phyloP scores from a whole-genome alignment of 2,329 filamentous ascomycete species.

The Hypomyces perniciosus region DNA sequence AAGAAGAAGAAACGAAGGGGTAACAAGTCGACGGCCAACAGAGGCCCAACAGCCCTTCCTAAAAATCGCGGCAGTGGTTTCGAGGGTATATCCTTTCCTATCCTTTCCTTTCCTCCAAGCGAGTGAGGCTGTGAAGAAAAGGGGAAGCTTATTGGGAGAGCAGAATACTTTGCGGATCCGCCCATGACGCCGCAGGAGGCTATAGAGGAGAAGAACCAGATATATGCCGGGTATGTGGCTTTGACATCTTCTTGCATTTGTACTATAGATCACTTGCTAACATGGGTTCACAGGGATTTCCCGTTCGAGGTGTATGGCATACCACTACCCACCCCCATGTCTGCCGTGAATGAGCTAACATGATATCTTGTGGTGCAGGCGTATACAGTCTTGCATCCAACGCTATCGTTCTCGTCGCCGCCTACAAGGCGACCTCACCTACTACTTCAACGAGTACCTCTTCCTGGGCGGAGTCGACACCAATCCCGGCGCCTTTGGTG shows the following conservation, averaged over 20 bases:
- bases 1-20: slow-evolving; percentile 19
- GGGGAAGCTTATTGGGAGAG: not conserved
- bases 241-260: no score
- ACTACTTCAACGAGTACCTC: slow-evolving; percentile 74
- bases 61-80: slow-evolving; percentile 57
- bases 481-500: slow-evolving; percentile 49
- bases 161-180: slow-evolving; percentile 71
- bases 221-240: slow-evolving; percentile 59
- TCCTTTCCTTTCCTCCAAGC: not conserved
- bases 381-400: slow-evolving; percentile 79
- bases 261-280: slow-evolving; percentile 15
- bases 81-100: slow-evolving; percentile 46
- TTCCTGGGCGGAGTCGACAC: slow-evolving; percentile 74
- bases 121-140: not conserved
- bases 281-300: slow-evolving; percentile 32
- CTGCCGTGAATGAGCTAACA: not conserved
- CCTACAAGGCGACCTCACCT: slow-evolving; percentile 54
- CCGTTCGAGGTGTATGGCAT: slow-evolving; percentile 50
- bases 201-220: slow-evolving; percentile 52
- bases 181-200: slow-evolving; percentile 68
- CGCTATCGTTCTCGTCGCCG: slow-evolving; percentile 74
- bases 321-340: not conserved
- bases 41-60: slow-evolving; percentile 36
- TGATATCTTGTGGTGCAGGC: slow-evolving; percentile 38
- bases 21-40: slow-evolving; percentile 16